Conservation (phyloP, 1,139 yeast species). For the Kodamaea arcana region DNA sequence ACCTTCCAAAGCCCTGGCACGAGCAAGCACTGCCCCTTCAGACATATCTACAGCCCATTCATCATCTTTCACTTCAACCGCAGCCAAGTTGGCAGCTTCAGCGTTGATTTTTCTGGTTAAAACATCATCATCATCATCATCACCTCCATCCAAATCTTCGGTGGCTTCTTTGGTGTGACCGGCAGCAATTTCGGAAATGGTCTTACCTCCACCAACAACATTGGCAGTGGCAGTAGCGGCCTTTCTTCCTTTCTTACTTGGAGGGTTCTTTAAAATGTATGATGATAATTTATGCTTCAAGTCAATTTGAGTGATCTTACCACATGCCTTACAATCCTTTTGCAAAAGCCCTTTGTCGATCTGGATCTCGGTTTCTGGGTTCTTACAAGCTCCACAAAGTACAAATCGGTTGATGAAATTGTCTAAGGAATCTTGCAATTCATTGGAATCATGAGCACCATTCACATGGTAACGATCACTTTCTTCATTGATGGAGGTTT, state of each 20-base stretch:
- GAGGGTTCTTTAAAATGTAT: conserved; percentile 90
- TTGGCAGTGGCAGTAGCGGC: conserved; percentile 91
- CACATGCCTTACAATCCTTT: conserved; percentile 98
- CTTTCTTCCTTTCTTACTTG: conserved; percentile 59
- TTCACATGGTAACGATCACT: conserved; percentile 88
- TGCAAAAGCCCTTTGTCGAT: conserved; percentile 74
- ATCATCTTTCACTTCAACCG: conserved; percentile 72
- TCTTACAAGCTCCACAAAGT: conserved; percentile 90
- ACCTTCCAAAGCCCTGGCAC: conserved; percentile 84
- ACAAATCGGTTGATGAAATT: conserved; percentile 92
- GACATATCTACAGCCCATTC: conserved; percentile 99
- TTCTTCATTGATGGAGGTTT: conserved; percentile 74
- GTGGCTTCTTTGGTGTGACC: conserved; percentile 43
- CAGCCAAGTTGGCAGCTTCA: conserved; percentile 69
- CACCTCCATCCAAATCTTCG: conserved; percentile 28
- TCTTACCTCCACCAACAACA: conserved; percentile 83
- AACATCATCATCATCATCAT: conserved; percentile 67
- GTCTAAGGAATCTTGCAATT: conserved; percentile 90
- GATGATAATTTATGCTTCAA: conserved; percentile 83
- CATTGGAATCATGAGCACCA: conserved; percentile 89
- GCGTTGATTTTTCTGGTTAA: conserved; percentile 78
- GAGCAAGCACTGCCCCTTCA: conserved; percentile 90
- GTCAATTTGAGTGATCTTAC: conserved; percentile 80
- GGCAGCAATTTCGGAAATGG: conserved; percentile 72
- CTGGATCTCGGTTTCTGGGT: conserved; percentile 94